These are phyloP conservation scores for Amanita inopinata DNA, from an alignment of 768 basidiomycete species.

Conservation along the genomic window DNA sequence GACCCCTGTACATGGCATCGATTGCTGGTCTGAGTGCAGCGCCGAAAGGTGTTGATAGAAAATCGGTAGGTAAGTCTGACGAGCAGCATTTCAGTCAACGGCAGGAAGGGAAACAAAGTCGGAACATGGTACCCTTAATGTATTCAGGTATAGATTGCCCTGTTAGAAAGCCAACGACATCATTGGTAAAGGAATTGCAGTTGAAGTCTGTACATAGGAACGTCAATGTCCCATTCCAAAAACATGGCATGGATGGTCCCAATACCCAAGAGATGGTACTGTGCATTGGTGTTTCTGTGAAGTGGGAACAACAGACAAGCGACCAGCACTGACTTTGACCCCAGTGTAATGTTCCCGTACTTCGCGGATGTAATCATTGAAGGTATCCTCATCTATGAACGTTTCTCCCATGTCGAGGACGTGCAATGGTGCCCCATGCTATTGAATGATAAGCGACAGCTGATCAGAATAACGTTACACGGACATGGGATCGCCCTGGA, in stretches of 20 bases:
- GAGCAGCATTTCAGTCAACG: background rate
- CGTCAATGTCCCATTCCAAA: background rate
- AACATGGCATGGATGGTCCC: slow-evolving; percentile 4
- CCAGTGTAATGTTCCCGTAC: slow-evolving; percentile 78
- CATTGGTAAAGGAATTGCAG: slow-evolving; percentile 91
- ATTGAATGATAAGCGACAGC: background rate
- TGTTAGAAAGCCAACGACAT: slow-evolving; percentile 79
- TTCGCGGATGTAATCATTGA: slow-evolving; percentile 72
- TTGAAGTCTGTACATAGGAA: slow-evolving; percentile 59
- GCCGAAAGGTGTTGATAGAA: slow-evolving; percentile 85
- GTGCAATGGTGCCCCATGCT: slow-evolving; percentile 73
- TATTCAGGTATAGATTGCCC: slow-evolving; percentile 72
- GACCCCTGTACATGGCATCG: slow-evolving; percentile 75
- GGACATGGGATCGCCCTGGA: slow-evolving; percentile 78
- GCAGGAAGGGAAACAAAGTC: background rate
- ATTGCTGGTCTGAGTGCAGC: slow-evolving; percentile 82
- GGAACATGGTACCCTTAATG: slow-evolving; percentile 56
- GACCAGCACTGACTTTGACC: slow-evolving; percentile 54
- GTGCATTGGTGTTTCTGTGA: background rate
- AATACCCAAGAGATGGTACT: slow-evolving; percentile 86
- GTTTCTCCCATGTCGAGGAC: slow-evolving; percentile 73
- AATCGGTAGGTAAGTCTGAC: slow-evolving; percentile 69
- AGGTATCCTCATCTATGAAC: slow-evolving; percentile 73
- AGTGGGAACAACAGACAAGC: background rate
- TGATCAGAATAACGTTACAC: slow-evolving; percentile 21